A percentile compares a stretch with the other conserved stretches of the same genome.
Evolutionary conservation across 768 basidiomycete genomes (phyloP).

Genomic region (Crucibulum laeve): DNA sequence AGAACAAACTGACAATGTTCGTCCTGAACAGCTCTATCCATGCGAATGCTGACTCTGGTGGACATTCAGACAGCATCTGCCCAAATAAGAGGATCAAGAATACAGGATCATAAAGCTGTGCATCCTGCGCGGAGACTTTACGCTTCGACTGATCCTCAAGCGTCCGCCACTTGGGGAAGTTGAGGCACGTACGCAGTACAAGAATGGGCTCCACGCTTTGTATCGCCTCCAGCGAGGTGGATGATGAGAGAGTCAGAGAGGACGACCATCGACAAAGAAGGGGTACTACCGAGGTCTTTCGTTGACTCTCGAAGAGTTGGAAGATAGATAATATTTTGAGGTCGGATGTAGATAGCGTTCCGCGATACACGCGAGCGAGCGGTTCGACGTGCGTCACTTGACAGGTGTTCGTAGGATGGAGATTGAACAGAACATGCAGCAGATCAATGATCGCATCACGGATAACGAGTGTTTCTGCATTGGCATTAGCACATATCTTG

Average conservation of each 20-base stretch:
- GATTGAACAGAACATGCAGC: slow-evolving; percentile 62
- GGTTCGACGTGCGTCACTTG: slow-evolving; percentile 83
- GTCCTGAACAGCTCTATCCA: slow-evolving; percentile 88
- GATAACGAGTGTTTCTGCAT: slow-evolving; percentile 15
- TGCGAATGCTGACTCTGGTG: slow-evolving; percentile 54
- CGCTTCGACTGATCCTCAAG: slow-evolving; percentile 31
- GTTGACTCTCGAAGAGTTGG: slow-evolving; percentile 70
- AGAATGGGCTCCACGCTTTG: slow-evolving; percentile 63
- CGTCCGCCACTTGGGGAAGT: slow-evolving; percentile 65
- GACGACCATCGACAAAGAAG: slow-evolving; percentile 68
- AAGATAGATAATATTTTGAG: slow-evolving; percentile 68
- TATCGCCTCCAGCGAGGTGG: slow-evolving; percentile 57
- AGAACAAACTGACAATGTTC: slow-evolving; percentile 69
- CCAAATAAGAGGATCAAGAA: slow-evolving; percentile 69
- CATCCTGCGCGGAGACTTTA: slow-evolving; percentile 24
- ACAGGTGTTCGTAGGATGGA: slow-evolving; percentile 80
- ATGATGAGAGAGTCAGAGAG: slow-evolving; percentile 34
- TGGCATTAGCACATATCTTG: slow-evolving; percentile 29
- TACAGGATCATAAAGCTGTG: slow-evolving; percentile 71
- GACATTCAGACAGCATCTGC: slow-evolving; percentile 56
- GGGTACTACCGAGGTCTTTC: slow-evolving; percentile 57
- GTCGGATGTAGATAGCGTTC: slow-evolving; percentile 65
- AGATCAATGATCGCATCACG: slow-evolving; percentile 51
- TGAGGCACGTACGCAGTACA: slow-evolving; percentile 67
- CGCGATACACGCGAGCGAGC: slow-evolving; percentile 69